Evolutionary conservation across 2,329 filamentous ascomycete species (phyloP).

Genomic region (Verticillium albo-atrum): DNA sequence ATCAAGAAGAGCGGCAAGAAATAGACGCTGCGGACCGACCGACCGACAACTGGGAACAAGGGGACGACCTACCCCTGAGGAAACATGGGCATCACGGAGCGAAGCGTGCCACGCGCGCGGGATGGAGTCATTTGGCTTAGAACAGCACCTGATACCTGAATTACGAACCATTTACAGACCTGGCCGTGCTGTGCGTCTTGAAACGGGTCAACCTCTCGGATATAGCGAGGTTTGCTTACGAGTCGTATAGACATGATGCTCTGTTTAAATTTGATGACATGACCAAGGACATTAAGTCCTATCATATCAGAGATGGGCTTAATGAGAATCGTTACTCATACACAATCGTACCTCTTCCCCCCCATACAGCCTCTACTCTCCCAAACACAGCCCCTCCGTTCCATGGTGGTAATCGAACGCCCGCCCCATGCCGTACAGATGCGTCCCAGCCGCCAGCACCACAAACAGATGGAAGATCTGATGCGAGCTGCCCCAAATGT

Average conservation of each 20-base stretch:
- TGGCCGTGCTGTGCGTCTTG: too few species aligned
- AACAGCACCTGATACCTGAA: neutral
- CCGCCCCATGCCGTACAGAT: conserved; percentile 74
- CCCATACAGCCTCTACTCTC: neutral
- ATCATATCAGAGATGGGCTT: too few species aligned
- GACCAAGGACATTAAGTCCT: too few species aligned
- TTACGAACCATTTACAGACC: neutral
- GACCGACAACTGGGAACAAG: neutral
- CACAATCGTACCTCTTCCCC: too few species aligned
- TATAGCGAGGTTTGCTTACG: too few species aligned
- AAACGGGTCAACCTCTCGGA: too few species aligned
- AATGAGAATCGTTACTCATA: too few species aligned
- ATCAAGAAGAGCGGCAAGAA: conserved; percentile 99
- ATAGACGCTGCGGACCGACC: conserved; percentile 38
- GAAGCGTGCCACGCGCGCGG: neutral
- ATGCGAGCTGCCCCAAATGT: conserved; percentile 90
- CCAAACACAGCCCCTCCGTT: neutral
- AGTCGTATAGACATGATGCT: too few species aligned
- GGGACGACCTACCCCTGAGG: neutral
- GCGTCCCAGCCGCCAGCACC: conserved; percentile 72
- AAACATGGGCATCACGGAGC: neutral
- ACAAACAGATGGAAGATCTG: conserved; percentile 95
- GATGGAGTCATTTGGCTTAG: neutral
- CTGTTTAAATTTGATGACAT: too few species aligned
- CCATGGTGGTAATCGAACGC: conserved; percentile 82